These are phyloP conservation scores for Erucastrum elatum DNA, from an alignment of 345 rosid genomes.

Conservation along the genomic window DNA sequence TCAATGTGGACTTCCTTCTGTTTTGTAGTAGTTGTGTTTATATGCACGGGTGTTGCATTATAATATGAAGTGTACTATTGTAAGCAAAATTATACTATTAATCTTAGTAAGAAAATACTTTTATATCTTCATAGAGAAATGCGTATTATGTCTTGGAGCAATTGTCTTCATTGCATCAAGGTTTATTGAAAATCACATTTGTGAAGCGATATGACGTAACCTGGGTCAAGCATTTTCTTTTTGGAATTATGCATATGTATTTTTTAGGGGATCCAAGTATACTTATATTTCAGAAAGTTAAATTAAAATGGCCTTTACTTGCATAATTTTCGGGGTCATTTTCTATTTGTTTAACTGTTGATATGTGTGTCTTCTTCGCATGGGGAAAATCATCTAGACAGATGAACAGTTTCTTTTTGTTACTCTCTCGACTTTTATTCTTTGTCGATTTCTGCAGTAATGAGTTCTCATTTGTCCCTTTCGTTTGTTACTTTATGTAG, in stretches of 20 bases:
- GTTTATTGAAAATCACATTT: conserved; percentile 31
- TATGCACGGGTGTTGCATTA: conserved; percentile 18
- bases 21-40: conserved; percentile 34
- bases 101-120: not conserved
- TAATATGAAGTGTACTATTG: conserved; percentile 12
- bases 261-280: not conserved
- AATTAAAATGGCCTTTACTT: not conserved
- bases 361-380: conserved; percentile 24
- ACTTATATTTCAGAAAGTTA: not conserved
- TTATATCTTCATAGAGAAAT: conserved; percentile 21
- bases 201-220: conserved; percentile 30
- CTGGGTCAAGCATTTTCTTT: conserved; percentile 26
- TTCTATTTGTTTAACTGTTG: conserved; percentile 13
- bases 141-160: conserved; percentile 36
- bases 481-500: conserved; percentile 31
- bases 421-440: conserved; percentile 33
- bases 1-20: conserved; percentile 36
- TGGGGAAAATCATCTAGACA: conserved; percentile 24
- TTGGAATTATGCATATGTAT: conserved; percentile 20
- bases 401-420: conserved; percentile 5
- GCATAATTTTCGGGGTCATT: conserved; percentile 31
- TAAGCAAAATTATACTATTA: conserved; percentile 12
- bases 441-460: conserved; percentile 32
- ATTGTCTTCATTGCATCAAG: conserved; percentile 38
- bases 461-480: conserved; percentile 40